Percentiles rank a stretch among this genome's conserved stretches.
These are phyloP conservation scores for Boletus subcaerulescens DNA, from an alignment of 768 basidiomycete genomes.

Conservation along the genomic window DNA sequence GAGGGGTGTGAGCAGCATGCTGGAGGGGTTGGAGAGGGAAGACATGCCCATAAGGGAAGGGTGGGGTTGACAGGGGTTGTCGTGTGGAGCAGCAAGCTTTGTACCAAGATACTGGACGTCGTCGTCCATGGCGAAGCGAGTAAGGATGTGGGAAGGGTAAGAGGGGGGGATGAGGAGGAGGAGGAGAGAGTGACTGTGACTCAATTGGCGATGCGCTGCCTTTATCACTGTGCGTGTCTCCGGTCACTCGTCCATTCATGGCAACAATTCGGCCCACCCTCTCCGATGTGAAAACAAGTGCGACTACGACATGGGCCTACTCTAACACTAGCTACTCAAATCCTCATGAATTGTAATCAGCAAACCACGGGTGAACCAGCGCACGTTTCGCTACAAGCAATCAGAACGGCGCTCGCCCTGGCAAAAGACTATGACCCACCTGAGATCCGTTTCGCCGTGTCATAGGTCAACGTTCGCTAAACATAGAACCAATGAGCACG, in stretches of 20 bases:
- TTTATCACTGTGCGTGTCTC: slow-evolving; percentile 28
- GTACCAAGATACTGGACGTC: slow-evolving; percentile 61
- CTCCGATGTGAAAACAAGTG: not conserved
- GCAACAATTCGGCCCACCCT: slow-evolving; percentile 18
- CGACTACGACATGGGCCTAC: not conserved
- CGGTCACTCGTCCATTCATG: slow-evolving; percentile 24
- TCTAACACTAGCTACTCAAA: not conserved
- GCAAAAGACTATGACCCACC: slow-evolving; percentile 45
- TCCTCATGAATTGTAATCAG: slow-evolving; percentile 44
- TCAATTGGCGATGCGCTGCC: slow-evolving; percentile 29
- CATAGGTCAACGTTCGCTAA: slow-evolving; percentile 74
- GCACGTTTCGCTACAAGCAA: slow-evolving; percentile 52
- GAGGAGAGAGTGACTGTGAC: slow-evolving; percentile 30
- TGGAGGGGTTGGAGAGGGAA: slow-evolving; percentile 7
- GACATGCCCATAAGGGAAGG: slow-evolving; percentile 44
- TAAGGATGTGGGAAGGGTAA: not conserved
- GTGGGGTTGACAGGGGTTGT: slow-evolving; percentile 24
- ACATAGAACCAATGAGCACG: not conserved
- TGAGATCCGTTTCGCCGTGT: slow-evolving; percentile 89
- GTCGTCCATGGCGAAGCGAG: slow-evolving; percentile 44
- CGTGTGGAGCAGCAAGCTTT: slow-evolving; percentile 32
- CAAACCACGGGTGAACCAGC: slow-evolving; percentile 47
- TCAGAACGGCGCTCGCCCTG: not conserved
- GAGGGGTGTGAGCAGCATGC: slow-evolving; percentile 8
- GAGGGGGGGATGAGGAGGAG: not conserved